Evolutionary conservation across 2,329 filamentous ascomycete species (phyloP).

Genomic region (Cryphonectria parasitica): DNA sequence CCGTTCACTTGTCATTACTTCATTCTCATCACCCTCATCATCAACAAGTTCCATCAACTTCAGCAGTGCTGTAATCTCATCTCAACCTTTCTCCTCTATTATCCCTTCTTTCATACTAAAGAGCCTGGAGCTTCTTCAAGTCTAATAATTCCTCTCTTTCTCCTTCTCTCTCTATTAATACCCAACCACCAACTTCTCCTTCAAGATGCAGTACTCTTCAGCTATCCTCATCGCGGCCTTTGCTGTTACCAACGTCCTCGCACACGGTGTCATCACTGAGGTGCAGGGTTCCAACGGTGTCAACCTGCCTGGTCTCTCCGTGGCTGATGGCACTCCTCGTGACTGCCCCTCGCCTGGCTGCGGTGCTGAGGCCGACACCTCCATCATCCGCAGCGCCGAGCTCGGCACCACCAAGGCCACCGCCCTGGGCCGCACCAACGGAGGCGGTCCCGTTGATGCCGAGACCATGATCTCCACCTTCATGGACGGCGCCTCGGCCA

Average conservation of each 20-base stretch:
- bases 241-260: slow-evolving; percentile 54
- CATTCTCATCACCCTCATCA: slow-evolving; percentile 19
- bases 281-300: slow-evolving; percentile 65
- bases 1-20: not conserved
- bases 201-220: slow-evolving; percentile 39
- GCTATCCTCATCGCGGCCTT: slow-evolving; percentile 51
- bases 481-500: slow-evolving; percentile 52
- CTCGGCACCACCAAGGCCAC: slow-evolving; percentile 57
- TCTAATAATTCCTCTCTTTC: not conserved
- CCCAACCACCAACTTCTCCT: not conserved
- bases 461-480: slow-evolving; percentile 61
- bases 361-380: slow-evolving; percentile 71
- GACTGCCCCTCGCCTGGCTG: slow-evolving; percentile 65
- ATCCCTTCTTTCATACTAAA: slow-evolving; percentile 11
- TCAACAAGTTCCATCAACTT: slow-evolving; percentile 27
- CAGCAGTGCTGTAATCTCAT: slow-evolving; percentile 17
- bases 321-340: slow-evolving; percentile 68
- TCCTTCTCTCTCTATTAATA: not conserved
- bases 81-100: not conserved
- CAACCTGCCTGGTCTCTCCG: slow-evolving; percentile 64
- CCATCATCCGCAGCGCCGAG: slow-evolving; percentile 67
- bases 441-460: slow-evolving; percentile 62
- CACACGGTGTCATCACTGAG: slow-evolving; percentile 61
- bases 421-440: slow-evolving; percentile 67
- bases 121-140: slow-evolving; percentile 27